Conservation (phyloP, 2,329 filamentous ascomycete species). For the Cladobotryum protrusum region DNA sequence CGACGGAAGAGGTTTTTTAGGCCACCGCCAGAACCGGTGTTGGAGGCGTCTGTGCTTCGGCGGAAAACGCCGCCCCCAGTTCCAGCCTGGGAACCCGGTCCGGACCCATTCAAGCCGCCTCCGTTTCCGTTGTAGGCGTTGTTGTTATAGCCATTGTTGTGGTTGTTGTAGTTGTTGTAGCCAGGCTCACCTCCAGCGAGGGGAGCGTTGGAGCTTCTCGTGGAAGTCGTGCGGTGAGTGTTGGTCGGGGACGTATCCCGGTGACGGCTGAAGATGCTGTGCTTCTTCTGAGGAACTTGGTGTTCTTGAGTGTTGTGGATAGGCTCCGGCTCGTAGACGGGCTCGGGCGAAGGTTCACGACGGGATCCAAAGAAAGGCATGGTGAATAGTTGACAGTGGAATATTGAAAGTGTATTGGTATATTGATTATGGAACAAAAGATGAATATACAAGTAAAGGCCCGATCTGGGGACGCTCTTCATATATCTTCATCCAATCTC, state of each 20-base stretch:
- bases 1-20: constrained; percentile 33
- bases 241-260: constrained; percentile 21
- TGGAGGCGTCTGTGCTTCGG: constrained; percentile 9
- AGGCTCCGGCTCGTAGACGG: constrained; percentile 23
- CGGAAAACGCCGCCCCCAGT: constrained; percentile 12
- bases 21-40: neutral
- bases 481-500: neutral
- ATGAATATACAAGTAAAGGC: neutral
- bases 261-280: constrained; percentile 26
- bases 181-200: neutral
- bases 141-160: neutral
- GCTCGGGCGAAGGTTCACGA: constrained; percentile 26
- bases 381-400: neutral
- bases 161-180: constrained; percentile 7
- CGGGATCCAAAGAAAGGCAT: constrained; percentile 29
- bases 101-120: too few species aligned
- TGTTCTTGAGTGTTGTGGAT: constrained; percentile 16
- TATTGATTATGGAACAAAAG: neutral
- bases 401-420: neutral
- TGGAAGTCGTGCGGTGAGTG: constrained; percentile 6
- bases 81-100: too few species aligned
- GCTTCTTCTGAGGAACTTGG: constrained; percentile 1
- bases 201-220: neutral
- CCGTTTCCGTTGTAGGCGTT: too few species aligned
- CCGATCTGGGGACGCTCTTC: neutral